Base-by-base conservation (phyloP, 2,329 filamentous ascomycete genomes). In the Aspergillus sp. region DNA sequence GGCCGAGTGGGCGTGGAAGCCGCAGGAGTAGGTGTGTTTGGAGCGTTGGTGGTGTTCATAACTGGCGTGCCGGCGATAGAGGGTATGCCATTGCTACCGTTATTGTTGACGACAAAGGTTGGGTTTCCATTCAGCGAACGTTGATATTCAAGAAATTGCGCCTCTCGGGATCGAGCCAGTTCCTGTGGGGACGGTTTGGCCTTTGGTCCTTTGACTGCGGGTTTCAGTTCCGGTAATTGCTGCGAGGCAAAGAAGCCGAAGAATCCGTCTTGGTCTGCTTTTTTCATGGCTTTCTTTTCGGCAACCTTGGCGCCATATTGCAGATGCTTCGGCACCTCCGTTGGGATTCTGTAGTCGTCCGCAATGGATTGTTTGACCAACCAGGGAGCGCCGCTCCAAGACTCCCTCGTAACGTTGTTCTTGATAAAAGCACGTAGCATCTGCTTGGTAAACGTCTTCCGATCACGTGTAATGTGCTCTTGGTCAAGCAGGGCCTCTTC, bases 361-460 rank as follows among this genome's bases (percentile, higher is more conserved):
- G 93, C 93, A 50, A 95, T 83, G 46, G 89, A 84, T 32, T 86
- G 80, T 70, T 94, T 96, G 15, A 97, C 91, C 47, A 95, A 74
- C 93, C 93, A 98, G 0, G 93, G 91, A 0, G 93, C 93, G n/a
- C 91, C 91, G 51, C 84, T 91, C 89, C 90, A 97, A 3, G 89
- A 82, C 62, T 97, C 93, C 52, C 91, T 78, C 2, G 84, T 86
- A n/a, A 96, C 86, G 0, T 90, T 93, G 68, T 94, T 90, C 65
- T 95, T 95, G 54, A 98, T 88, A 56, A 96, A 98, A 5, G 90
- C 89, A 30, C 91, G 84, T 37, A 98, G 76, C 66, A 96, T 90
- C 43, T 90, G 84, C 70, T 98, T 97, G 23, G 91, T 96, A 64
- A 97, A 98, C 42, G 88, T 80, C 60, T 91, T 95, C 45, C 90